Evolutionary conservation across 495 filamentous ascomycete species (phyloP).

Genomic region (Penicillium psychrofluorescens): DNA sequence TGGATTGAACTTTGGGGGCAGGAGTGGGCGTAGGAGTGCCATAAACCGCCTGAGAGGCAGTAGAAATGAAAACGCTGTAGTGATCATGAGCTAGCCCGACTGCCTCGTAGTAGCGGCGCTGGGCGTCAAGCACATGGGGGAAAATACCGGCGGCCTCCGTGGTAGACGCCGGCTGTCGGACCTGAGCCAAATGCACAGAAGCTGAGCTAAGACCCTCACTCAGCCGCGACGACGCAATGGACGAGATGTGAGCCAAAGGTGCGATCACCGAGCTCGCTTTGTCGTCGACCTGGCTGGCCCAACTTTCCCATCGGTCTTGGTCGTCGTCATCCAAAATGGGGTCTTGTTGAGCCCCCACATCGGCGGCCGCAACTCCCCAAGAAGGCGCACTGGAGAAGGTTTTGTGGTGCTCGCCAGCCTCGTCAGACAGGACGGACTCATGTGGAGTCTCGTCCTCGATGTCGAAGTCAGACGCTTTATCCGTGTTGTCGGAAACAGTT

Average conservation of each 20-base stretch:
- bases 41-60: slow-evolving; percentile 55
- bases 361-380: slow-evolving; percentile 19
- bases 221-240: slow-evolving; percentile 57
- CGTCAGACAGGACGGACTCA: slow-evolving; percentile 2
- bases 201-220: slow-evolving; percentile 57
- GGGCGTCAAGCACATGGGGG: slow-evolving; percentile 52
- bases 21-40: slow-evolving; percentile 41
- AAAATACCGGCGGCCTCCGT: slow-evolving; percentile 49
- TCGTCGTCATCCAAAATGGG: slow-evolving; percentile 43
- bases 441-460: background rate
- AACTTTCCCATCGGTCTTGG: slow-evolving; percentile 39
- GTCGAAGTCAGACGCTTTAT: background rate
- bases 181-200: slow-evolving; percentile 55
- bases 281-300: slow-evolving; percentile 42
- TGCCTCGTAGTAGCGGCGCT: slow-evolving; percentile 69
- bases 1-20: slow-evolving; percentile 19
- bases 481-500: slow-evolving; percentile 1
- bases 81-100: slow-evolving; percentile 69
- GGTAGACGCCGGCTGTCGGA: slow-evolving; percentile 50
- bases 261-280: slow-evolving; percentile 47
- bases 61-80: slow-evolving; percentile 64
- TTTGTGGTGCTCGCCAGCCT: slow-evolving; percentile 29
- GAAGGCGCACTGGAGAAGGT: slow-evolving; percentile 1
- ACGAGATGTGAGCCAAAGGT: slow-evolving; percentile 49
- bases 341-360: slow-evolving; percentile 8